These are phyloP conservation scores for Delphinella strobiligena DNA, from an alignment of 2,329 filamentous ascomycete species.

Conservation along the genomic window DNA sequence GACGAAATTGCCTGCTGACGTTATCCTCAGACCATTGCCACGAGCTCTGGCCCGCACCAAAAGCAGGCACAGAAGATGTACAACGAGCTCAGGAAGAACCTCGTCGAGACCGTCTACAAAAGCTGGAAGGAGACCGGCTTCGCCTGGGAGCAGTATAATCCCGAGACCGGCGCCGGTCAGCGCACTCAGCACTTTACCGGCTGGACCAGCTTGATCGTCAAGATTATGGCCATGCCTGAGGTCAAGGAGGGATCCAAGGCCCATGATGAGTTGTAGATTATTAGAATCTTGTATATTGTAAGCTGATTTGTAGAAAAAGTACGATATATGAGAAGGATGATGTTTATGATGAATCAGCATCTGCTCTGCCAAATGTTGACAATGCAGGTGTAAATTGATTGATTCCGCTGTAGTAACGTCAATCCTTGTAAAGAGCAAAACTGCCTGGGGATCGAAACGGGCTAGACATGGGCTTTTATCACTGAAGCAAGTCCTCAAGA, in stretches of 20 bases:
- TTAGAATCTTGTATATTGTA: neutral
- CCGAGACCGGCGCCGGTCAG: constrained; percentile 85
- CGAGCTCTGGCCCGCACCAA: constrained; percentile 52
- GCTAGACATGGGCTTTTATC: too few relatives aligned
- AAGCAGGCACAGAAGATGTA: constrained; percentile 62
- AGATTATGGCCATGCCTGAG: constrained; percentile 92
- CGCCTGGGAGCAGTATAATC: constrained; percentile 97
- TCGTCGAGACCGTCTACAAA: constrained; percentile 79
- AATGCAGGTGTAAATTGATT: too few relatives aligned
- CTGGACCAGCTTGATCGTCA: constrained; percentile 97
- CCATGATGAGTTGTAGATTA: constrained; percentile 38
- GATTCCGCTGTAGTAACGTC: too few relatives aligned
- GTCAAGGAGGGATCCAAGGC: constrained; percentile 24
- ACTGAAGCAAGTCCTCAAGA: too few relatives aligned
- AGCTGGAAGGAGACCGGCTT: constrained; percentile 88
- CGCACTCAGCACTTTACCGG: constrained; percentile 96
- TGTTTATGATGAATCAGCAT: too few relatives aligned
- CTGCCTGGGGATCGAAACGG: too few relatives aligned
- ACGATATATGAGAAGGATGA: too few relatives aligned
- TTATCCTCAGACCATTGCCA: constrained; percentile 56
- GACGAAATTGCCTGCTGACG: neutral
- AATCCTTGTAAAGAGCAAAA: too few relatives aligned
- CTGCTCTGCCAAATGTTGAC: too few relatives aligned
- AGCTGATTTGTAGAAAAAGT: too few relatives aligned
- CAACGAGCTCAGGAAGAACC: constrained; percentile 62